phyloP scores from a whole-genome alignment of 108 stramenopile genomes.

The Mayamaea pseudoterrestris region DNA sequence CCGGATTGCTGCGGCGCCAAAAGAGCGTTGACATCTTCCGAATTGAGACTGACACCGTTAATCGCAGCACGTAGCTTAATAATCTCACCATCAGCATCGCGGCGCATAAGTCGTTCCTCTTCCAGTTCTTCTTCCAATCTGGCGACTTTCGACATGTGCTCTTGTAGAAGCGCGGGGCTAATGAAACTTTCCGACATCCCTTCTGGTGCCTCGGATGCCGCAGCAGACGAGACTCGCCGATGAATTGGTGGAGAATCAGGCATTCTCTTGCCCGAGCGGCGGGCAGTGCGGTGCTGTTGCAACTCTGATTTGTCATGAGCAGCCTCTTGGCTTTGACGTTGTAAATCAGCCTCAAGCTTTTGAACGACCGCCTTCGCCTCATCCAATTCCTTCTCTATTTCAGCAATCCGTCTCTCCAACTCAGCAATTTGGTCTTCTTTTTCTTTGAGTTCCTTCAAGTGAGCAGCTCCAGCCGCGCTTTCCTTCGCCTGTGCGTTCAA shows the following conservation, averaged over 20 bases:
- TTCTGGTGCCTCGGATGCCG: not conserved
- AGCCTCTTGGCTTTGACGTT: no score
- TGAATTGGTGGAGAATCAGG: no score
- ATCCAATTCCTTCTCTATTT: constrained; percentile 55
- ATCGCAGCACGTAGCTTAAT: constrained; percentile 65
- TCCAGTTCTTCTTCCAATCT: constrained; percentile 63
- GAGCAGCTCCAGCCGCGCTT: constrained; percentile 42
- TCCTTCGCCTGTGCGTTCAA: constrained; percentile 73
- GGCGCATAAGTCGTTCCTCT: constrained; percentile 53
- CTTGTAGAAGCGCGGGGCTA: constrained; percentile 57
- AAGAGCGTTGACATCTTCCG: constrained; percentile 54
- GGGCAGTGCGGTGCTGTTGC: no score
- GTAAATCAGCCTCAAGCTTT: constrained; percentile 56
- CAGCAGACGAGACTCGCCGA: no score
- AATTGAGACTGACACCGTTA: constrained; percentile 48
- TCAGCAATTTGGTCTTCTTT: constrained; percentile 58
- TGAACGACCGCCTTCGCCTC: constrained; percentile 55
- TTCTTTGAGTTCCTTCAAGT: constrained; percentile 35
- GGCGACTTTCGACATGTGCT: constrained; percentile 52
- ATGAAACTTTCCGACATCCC: constrained; percentile 19
- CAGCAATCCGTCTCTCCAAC: constrained; percentile 61
- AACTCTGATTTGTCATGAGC: constrained; percentile 16
- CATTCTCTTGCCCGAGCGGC: no score
- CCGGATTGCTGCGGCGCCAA: constrained; percentile 18
- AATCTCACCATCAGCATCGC: constrained; percentile 67